Conservation (phyloP, 2,329 filamentous ascomycete species). For the Aspergillus sp. region DNA sequence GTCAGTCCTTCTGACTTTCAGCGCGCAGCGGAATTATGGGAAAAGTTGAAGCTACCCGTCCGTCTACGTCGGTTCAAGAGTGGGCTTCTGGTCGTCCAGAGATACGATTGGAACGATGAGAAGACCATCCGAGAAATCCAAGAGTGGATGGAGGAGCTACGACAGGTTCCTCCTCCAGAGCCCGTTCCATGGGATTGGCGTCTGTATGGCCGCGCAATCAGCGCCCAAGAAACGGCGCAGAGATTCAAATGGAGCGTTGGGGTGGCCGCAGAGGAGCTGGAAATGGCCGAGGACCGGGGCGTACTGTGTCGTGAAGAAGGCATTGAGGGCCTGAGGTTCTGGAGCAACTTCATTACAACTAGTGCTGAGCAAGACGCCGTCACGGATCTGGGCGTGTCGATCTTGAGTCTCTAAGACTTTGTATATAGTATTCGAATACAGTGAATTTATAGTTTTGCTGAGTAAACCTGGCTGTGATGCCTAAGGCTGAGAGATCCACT, state of each 20-base stretch:
- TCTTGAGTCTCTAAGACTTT: not conserved
- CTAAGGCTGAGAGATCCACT: not conserved
- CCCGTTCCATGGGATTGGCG: slow-evolving; percentile 73
- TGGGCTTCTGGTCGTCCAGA: slow-evolving; percentile 90
- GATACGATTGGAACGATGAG: slow-evolving; percentile 83
- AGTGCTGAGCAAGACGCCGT: not conserved
- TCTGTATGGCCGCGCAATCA: slow-evolving; percentile 78
- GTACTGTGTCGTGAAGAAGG: slow-evolving; percentile 86
- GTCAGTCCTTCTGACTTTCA: slow-evolving; percentile 90
- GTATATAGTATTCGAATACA: not conserved
- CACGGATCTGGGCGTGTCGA: not conserved
- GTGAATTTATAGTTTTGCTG: not conserved
- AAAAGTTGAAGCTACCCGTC: slow-evolving; percentile 80
- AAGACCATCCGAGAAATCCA: slow-evolving; percentile 77
- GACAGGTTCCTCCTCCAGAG: slow-evolving; percentile 62
- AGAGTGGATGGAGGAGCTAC: slow-evolving; percentile 73
- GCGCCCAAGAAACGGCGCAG: slow-evolving; percentile 84
- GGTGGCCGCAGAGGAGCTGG: slow-evolving; percentile 89
- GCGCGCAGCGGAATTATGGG: slow-evolving; percentile 85
- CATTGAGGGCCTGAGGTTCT: slow-evolving; percentile 87
- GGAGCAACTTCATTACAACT: slow-evolving; percentile 67
- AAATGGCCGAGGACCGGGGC: slow-evolving; percentile 94
- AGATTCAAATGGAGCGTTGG: slow-evolving; percentile 96
- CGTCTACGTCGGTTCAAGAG: slow-evolving; percentile 86
- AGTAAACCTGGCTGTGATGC: not conserved